These are phyloP conservation scores for Skeletonema potamos DNA, from an alignment of 108 stramenopile genomes.

Conservation along the genomic window DNA sequence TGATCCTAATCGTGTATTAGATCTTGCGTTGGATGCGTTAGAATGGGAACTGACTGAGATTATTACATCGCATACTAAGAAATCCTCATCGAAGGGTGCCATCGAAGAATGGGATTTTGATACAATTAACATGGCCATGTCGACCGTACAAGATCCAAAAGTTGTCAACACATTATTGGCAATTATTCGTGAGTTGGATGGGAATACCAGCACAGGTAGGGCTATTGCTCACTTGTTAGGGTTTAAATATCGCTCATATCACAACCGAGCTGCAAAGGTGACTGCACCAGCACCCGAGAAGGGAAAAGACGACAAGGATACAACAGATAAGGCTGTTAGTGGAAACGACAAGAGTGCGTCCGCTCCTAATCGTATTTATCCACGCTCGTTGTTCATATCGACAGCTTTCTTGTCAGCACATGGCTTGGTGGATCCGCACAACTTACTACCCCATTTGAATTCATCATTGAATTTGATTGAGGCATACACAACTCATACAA, in stretches of 20 bases:
- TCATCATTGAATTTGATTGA: constrained; percentile 11
- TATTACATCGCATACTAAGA: background rate
- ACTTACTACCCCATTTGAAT: constrained; percentile 28
- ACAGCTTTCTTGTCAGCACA: constrained; percentile 54
- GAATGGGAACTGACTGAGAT: constrained; percentile 54
- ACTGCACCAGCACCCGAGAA: background rate
- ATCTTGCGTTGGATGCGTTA: constrained; percentile 81
- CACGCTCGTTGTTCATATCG: constrained; percentile 34
- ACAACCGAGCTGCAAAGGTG: constrained; percentile 9
- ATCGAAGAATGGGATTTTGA: constrained; percentile 6
- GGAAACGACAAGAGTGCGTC: background rate
- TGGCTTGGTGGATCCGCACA: constrained; percentile 52
- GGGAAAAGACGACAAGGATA: background rate
- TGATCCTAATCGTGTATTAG: constrained; percentile 94
- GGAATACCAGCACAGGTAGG: constrained; percentile 6
- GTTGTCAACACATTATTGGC: constrained; percentile 36
- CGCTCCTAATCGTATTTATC: constrained; percentile 12
- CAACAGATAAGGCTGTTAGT: background rate
- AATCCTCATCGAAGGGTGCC: background rate
- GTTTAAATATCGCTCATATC: constrained; percentile 72
- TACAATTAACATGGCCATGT: constrained; percentile 1
- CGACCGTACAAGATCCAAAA: background rate
- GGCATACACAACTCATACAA: constrained; percentile 32
- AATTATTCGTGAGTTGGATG: constrained; percentile 55
- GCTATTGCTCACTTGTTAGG: constrained; percentile 78